Base-by-base conservation (phyloP, 1,284 basidiomycete genomes). In the Neonothopanus nambi region DNA sequence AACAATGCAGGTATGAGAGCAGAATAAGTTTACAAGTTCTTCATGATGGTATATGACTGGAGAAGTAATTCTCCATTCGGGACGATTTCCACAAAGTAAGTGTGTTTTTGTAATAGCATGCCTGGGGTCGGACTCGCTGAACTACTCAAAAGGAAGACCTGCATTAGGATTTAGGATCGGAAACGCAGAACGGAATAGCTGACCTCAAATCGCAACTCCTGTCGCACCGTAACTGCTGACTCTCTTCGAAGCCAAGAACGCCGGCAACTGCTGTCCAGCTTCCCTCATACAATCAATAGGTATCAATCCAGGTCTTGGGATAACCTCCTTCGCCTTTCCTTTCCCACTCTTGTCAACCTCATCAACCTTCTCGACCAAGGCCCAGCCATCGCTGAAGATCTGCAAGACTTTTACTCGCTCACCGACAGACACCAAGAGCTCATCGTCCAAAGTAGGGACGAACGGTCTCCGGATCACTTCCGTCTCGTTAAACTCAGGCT, bases 321-420 rank as follows among this genome's bases (percentile, higher is more conserved):
- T 50, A 35, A 48, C 23, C 18, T 56, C 55, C 9, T 30, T 44
- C 18, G 48, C 55, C 55, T 57, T 54, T 36, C 57, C 55, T 50
- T 67, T 62, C 47, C 57, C 60, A 47, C 65, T 58, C 13, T 55
- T 59, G 24, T 58, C 54, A n/a, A 17, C 50, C 13, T 52, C 49
- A 20, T 41, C 40, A 3, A 74, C 57, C 59, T 74, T 78, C 64
- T 82, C 78, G 15, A 83, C 75, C 52, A 77, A 61, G 1, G 75
- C 75, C 87, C 87, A 89, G 0, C 86, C 87, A 62, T 89, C 87
- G 57, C 86, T 81, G 64, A 80, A 89, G 12, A 77, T 62, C 44
- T 71, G 70, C 17, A 85, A 9, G 36, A 89, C 66, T 57, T 69
- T 75, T 15, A 89, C 79, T 12, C 61, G 58, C 43, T 89, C 85